Evolutionary conservation across 1,284 basidiomycete genomes (phyloP).

Genomic region (Leucoagaricus sp.): DNA sequence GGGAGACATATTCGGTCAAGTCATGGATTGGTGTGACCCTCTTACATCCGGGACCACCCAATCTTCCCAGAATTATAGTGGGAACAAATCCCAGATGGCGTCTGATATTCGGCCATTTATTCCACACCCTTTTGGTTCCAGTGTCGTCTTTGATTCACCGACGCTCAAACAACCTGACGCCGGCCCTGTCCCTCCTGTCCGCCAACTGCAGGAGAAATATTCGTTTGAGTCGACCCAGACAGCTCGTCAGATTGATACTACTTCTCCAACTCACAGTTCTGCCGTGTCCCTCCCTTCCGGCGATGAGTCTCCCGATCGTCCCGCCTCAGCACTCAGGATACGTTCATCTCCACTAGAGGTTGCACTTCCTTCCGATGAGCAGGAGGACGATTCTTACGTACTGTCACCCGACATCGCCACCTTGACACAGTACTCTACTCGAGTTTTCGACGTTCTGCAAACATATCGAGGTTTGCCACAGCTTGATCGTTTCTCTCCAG

Average conservation of each 20-base stretch:
- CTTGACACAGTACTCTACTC: conserved; percentile 66
- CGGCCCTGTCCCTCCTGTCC: conserved; percentile 41
- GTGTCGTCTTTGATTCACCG: conserved; percentile 63
- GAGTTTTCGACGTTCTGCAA: conserved; percentile 82
- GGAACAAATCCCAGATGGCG: conserved; percentile 22
- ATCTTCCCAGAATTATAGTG: conserved; percentile 24
- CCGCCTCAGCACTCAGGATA: conserved; percentile 40
- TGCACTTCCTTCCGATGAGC: neutral
- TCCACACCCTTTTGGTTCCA: conserved; percentile 61
- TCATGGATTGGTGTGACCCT: conserved; percentile 60
- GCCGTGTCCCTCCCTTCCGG: conserved; percentile 11
- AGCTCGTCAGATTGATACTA: conserved; percentile 51
- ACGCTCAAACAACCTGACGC: conserved; percentile 37
- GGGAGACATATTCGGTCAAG: conserved; percentile 63
- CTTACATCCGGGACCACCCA: conserved; percentile 37
- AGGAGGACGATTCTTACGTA: conserved; percentile 16
- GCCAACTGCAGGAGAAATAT: conserved; percentile 60
- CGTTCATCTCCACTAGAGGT: neutral
- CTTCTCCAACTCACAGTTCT: conserved; percentile 16
- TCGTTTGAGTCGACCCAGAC: conserved; percentile 80
- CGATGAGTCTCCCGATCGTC: conserved; percentile 31
- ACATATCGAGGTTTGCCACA: conserved; percentile 74
- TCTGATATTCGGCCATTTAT: conserved; percentile 32
- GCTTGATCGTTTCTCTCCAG: conserved; percentile 58
- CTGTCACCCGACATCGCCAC: conserved; percentile 46